Base-by-base conservation (phyloP, 176 grass and related monocot genomes). In the Hordeum vulgare region DNA sequence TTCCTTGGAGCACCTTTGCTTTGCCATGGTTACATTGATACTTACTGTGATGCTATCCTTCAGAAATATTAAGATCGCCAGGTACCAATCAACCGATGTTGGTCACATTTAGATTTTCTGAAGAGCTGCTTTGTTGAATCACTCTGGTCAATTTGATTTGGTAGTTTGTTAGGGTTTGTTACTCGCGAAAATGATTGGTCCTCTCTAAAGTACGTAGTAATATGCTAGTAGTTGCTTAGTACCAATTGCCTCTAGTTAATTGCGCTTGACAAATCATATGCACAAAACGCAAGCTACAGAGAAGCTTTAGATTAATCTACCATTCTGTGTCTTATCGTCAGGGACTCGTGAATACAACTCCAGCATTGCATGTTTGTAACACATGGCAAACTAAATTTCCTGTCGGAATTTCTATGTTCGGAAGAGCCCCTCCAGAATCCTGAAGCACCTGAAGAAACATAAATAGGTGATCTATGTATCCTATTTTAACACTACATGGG, bases 1-100 rank as follows among this genome's bases (percentile, higher is more conserved):
- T 87, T 96, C 97, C 15, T 88, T 99, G 85, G 97, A 96, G 74
- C 97, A 99, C 78, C 77, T 99, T 69, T 99, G 93, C 82, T 90
- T 99, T 61, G 91, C 93, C 15, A 75, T 94, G 83, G 97, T 94
- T 84, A 78, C 97, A 1, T 80, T 92, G 54, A 92, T 99, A 84
- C 93, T 96, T 28, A 90, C 91, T 41, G 44, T 96, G 51, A 99
- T 99, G 97, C 60, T 99, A 74, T 88, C 90, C 57, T 94, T 94
- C 79, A 95, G 97, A 99, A 99, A 86, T 70, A 85, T 94, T 81
- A 99, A 93, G 77, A 99, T 99, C 45, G 40, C 81, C 33, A 99
- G 93, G 97, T 99, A 99, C 35, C 63, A 61, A 57, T 68, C 41
- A 74, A 42, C 67, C 51, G 29, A 87, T 70, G 10, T 69, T 75